Evolutionary conservation across 306 rosid genomes (phyloP), one percentile per base, ranked within the genome.

Genomic region (Malus sieversii): DNA sequence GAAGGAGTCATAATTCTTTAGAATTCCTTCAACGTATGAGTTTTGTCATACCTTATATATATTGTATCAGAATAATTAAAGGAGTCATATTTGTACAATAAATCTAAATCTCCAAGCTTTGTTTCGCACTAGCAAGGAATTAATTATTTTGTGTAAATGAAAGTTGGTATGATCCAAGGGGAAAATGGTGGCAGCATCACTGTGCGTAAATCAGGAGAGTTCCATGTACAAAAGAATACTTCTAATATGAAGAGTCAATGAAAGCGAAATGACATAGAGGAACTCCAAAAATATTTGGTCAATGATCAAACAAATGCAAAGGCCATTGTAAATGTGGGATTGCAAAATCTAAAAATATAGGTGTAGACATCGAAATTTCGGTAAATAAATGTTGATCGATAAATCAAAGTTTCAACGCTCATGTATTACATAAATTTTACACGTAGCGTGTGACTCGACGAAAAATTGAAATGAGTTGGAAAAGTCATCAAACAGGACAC

Each of bases 201-300:
- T 70, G 29, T 32, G 51, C 48, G 20, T 10, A 29, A 71, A 58
- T 29, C 10, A 51, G 52, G 62, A 55, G 53, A 60, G 35, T 32
- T 77, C 53, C 63, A 52, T 52, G 53, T 38, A 32, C 65, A 61
- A 78, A 62, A 62, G 60, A 77, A 40, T 68, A 27, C 33, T 40
- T 29, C 44, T 20, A 58, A 40, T 19, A 76, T 20, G 6, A 44
- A 18, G 27, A 16, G 20, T 35, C 46, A 77, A 68, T 18, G 64
- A 55, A 57, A 68, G n/a, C 38, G 33, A 68, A 68, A 29, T 59
- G 40, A 30, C 23, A 69, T 10, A 33, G 51, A 55, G 51, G 45
- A 55, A 71, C 75, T 33, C 66, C 32, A n/a, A 55, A 55, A 19
- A 12, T 71, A 32, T 18, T 51, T 20, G 2, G 13, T 29, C 69